Base-by-base conservation (phyloP, 176 grass and related monocot genomes). In the Paspalum vaginatum region DNA sequence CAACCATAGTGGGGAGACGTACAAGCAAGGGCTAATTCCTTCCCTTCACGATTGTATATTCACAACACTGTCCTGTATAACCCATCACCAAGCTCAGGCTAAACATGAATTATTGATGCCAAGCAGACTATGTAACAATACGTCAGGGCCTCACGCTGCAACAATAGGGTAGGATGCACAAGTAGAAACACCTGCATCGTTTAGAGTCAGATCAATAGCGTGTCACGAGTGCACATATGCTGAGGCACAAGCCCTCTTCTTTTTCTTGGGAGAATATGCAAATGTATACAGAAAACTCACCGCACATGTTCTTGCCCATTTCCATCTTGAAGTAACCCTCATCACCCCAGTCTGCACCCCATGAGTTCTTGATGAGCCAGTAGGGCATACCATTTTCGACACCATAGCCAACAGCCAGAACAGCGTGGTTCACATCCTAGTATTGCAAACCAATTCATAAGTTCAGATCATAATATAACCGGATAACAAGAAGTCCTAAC, bases 301-400 rank as follows among this genome's bases (percentile, higher is more conserved):
- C 96, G 7, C 96, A 99, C 96, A 99, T 99, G 85, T 99, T 99
- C 86, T 99, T 99, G 38, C 93, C 96, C 59, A 99, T 24, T 65
- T 99, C 96, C 96, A 99, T 99, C 84, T 99, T 99, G 93, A 99
- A 99, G 86, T 99, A 95, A 50, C 96, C 96, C 44, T 91, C 38
- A 2, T 76, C 75, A 45, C 96, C 96, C 96, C 96, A 99, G 17
- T 99, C 86, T 2, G 63, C 82, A 11, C 96, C 96, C 96, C 96
- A 99, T 32, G 96, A 99, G 85, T 99, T 99, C 88, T 99, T 99
- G 76, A 99, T 91, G 20, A 99, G 84, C 96, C 96, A 99, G 53
- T 95, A 99, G 4, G 90, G 86, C 17, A 93, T 61, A 5, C 90
- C 90, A 25, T 93, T 47, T 84, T 99, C 93, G 70, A 99, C 88